Conservation (phyloP, 2,329 filamentous ascomycete species). For the Amauroascus verrucosus region DNA sequence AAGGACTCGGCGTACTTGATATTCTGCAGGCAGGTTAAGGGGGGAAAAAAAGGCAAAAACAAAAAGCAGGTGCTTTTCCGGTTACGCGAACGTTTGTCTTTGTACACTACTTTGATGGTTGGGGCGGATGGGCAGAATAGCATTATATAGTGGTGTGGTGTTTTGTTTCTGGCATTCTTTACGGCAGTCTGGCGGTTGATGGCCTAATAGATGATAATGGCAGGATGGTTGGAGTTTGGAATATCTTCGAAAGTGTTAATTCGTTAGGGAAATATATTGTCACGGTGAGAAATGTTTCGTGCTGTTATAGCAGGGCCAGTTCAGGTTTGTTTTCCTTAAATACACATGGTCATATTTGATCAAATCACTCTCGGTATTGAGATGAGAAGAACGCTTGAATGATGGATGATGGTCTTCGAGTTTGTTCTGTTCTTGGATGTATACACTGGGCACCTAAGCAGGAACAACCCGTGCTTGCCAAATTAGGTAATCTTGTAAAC, state of each 20-base stretch:
- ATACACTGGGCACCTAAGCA: neutral
- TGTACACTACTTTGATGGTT: slow-evolving; percentile 2
- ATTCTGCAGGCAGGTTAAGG: neutral
- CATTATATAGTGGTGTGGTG: neutral
- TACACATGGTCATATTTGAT: too few species aligned
- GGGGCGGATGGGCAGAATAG: neutral
- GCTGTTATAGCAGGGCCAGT: too few species aligned
- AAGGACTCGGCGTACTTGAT: slow-evolving; percentile 1
- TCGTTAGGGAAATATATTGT: too few species aligned
- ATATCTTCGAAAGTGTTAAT: neutral
- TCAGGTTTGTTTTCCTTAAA: too few species aligned
- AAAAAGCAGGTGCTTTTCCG: neutral
- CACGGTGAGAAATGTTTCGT: too few species aligned
- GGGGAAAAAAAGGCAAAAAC: too few species aligned
- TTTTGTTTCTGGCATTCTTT: neutral
- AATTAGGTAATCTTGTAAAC: slow-evolving; percentile 9
- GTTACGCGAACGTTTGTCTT: neutral
- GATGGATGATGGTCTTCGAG: too few species aligned
- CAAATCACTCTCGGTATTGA: too few species aligned
- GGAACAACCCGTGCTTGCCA: neutral
- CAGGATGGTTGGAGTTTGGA: neutral
- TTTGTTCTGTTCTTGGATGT: neutral
- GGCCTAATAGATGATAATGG: neutral
- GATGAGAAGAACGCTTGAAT: too few species aligned
- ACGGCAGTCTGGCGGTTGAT: neutral